phyloP scores from a whole-genome alignment of 768 basidiomycete genomes.

The Russula lepida region DNA sequence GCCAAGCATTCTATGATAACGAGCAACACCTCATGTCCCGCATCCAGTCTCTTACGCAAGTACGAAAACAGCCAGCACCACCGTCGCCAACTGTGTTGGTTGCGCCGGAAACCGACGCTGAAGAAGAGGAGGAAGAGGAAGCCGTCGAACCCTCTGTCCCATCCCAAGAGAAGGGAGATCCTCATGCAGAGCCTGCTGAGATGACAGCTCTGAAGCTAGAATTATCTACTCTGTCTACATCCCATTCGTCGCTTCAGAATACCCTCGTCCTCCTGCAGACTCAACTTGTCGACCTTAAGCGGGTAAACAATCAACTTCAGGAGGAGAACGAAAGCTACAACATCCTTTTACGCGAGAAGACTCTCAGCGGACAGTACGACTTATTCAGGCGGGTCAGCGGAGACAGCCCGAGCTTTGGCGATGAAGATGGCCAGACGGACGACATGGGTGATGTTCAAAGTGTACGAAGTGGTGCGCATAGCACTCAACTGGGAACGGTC shows the following conservation, averaged over 20 bases:
- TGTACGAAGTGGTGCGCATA: conserved; percentile 47
- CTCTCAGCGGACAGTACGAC: conserved; percentile 82
- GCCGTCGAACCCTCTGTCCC: conserved; percentile 23
- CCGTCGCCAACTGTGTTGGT: conserved; percentile 25
- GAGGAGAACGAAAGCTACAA: conserved; percentile 98
- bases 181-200: conserved; percentile 73
- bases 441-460: conserved; percentile 31
- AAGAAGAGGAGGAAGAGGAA: conserved; percentile 37
- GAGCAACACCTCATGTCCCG: conserved; percentile 90
- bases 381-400: conserved; percentile 59
- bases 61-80: conserved; percentile 43
- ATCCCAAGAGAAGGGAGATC: conserved; percentile 49
- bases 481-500: conserved; percentile 47
- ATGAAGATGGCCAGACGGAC: conserved; percentile 20
- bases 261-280: conserved; percentile 78
- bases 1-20: conserved; percentile 87
- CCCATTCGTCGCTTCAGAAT: conserved; percentile 73
- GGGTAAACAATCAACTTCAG: conserved; percentile 79
- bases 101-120: conserved; percentile 28
- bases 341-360: conserved; percentile 85
- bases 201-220: conserved; percentile 79
- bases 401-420: conserved; percentile 24
- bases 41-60: conserved; percentile 69
- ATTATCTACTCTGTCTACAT: conserved; percentile 78
- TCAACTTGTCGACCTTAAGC: conserved; percentile 79